These are phyloP conservation scores for Rhizopus sp. DNA, from an alignment of 371 early-diverging fungal species.

Conservation along the genomic window DNA sequence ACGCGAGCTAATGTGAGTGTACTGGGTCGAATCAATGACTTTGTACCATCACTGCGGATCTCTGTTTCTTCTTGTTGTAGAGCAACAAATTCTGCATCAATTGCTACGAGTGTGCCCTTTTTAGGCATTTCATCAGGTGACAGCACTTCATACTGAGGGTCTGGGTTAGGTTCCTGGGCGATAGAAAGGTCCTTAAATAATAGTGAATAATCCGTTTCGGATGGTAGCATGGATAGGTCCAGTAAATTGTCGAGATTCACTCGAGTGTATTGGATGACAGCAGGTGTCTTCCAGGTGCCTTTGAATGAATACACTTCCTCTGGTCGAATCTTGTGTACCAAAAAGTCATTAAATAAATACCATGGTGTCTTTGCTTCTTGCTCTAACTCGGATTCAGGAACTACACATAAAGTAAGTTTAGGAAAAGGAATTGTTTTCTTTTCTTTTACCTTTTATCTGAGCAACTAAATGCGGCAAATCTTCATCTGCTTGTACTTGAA, in stretches of 20 bases:
- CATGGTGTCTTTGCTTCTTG: conserved; percentile 57
- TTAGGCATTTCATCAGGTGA: conserved; percentile 63
- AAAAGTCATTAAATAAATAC: conserved; percentile 94
- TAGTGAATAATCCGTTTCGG: conserved; percentile 46
- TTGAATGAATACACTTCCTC: conserved; percentile 71
- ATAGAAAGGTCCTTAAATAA: conserved; percentile 50
- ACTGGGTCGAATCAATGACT: conserved; percentile 78
- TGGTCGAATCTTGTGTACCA: conserved; percentile 74
- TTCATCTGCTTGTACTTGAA: conserved; percentile 64
- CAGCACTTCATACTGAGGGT: conserved; percentile 54
- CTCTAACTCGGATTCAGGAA: conserved; percentile 40
- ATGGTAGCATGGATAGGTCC: conserved; percentile 36
- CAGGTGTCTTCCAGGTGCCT: conserved; percentile 80
- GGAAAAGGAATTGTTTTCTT: too few relatives aligned
- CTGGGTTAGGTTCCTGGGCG: conserved; percentile 52
- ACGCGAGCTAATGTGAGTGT: conserved; percentile 86
- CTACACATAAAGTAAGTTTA: too few relatives aligned
- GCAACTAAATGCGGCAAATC: conserved; percentile 77
- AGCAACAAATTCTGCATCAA: conserved; percentile 96
- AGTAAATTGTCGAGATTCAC: conserved; percentile 49
- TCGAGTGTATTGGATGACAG: conserved; percentile 72
- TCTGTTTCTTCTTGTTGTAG: conserved; percentile 88
- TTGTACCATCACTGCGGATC: conserved; percentile 89
- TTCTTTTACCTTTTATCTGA: conserved; percentile 69
- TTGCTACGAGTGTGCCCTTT: conserved; percentile 74